Percentiles rank a stretch among this genome's conserved stretches.
phyloP scores from a whole-genome alignment of 495 filamentous ascomycete genomes.

The Thermothielavioides terrestris region DNA sequence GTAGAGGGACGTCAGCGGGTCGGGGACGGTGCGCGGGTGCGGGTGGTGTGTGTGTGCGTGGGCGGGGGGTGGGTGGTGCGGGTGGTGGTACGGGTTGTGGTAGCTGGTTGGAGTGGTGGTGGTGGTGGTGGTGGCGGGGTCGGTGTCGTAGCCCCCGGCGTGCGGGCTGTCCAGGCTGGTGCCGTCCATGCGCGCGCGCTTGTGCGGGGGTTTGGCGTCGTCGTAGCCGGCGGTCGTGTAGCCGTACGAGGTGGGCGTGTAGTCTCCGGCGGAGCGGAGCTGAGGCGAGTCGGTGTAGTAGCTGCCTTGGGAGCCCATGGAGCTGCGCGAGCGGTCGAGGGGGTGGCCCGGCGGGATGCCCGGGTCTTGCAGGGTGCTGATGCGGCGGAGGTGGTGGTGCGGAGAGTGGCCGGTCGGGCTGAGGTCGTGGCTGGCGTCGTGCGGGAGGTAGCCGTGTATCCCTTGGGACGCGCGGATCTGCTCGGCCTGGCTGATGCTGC shows the following conservation, averaged over 20 bases:
- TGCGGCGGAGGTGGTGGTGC: conserved; percentile 13
- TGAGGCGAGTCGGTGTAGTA: conserved; percentile 21
- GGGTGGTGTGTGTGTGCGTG: no score
- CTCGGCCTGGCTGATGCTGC: conserved; percentile 20
- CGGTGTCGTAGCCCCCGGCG: conserved; percentile 11
- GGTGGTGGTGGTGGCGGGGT: conserved; percentile 5
- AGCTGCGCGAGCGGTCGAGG: conserved; percentile 13
- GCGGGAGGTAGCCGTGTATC: conserved; percentile 11
- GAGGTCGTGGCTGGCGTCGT: conserved; percentile 15
- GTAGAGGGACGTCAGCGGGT: conserved; percentile 5
- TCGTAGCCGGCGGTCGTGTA: conserved; percentile 16
- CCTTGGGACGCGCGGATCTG: conserved; percentile 8
- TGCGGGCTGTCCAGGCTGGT: conserved; percentile 5
- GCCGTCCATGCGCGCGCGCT: conserved; percentile 15
- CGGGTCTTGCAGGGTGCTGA: conserved; percentile 15
- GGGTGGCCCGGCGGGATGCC: no score
- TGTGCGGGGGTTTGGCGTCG: conserved; percentile 2
- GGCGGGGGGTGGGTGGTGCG: no score
- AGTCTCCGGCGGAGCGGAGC: conserved; percentile 10
- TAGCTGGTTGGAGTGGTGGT: not conserved
- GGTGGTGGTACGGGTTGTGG: not conserved
- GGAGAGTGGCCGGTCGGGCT: conserved; percentile 16
- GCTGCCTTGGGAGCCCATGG: conserved; percentile 15
- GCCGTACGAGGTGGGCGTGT: conserved; percentile 13
- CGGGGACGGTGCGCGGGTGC: conserved; percentile 22